Conservation (phyloP, 1,284 basidiomycete species). For the Leccinum subrobustum region DNA sequence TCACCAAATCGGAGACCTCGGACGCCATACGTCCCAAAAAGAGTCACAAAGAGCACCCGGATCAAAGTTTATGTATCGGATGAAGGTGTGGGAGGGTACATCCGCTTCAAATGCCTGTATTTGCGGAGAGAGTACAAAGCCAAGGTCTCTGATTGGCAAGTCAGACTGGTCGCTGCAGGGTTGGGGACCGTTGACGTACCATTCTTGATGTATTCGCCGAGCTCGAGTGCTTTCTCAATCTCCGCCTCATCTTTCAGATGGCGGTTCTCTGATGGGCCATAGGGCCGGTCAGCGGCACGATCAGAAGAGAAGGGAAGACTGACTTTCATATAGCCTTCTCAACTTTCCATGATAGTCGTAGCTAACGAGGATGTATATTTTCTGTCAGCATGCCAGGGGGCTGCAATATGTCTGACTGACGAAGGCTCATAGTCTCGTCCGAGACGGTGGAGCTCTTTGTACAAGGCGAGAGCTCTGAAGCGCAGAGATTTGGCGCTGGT, state of each 20-base stretch:
- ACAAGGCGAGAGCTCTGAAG: slow-evolving; percentile 62
- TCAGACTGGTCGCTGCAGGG: slow-evolving; percentile 1
- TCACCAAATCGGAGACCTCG: not conserved
- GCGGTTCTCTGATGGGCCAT: slow-evolving; percentile 59
- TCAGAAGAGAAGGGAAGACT: not conserved
- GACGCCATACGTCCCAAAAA: not conserved
- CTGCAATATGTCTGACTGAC: slow-evolving; percentile 43
- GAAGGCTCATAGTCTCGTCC: slow-evolving; percentile 77
- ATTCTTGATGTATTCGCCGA: slow-evolving; percentile 88
- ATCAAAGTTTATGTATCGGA: not conserved
- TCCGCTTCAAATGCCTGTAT: slow-evolving; percentile 78
- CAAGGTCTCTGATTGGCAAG: slow-evolving; percentile 64
- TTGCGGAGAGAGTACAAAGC: slow-evolving; percentile 85
- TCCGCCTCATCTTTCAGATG: slow-evolving; percentile 66
- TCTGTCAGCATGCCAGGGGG: slow-evolving; percentile 12
- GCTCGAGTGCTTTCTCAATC: slow-evolving; percentile 75
- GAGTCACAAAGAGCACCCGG: not conserved
- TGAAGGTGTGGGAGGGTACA: slow-evolving; percentile 50
- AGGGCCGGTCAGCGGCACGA: not conserved
- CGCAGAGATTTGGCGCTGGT: slow-evolving; percentile 37
- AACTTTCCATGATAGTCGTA: slow-evolving; percentile 76
- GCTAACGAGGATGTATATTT: slow-evolving; percentile 36
- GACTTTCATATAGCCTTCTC: slow-evolving; percentile 70
- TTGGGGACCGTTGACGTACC: slow-evolving; percentile 47
- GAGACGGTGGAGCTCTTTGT: slow-evolving; percentile 76